Conservation (phyloP, 805 yeast species). For the Candida cerambycidarum region DNA sequence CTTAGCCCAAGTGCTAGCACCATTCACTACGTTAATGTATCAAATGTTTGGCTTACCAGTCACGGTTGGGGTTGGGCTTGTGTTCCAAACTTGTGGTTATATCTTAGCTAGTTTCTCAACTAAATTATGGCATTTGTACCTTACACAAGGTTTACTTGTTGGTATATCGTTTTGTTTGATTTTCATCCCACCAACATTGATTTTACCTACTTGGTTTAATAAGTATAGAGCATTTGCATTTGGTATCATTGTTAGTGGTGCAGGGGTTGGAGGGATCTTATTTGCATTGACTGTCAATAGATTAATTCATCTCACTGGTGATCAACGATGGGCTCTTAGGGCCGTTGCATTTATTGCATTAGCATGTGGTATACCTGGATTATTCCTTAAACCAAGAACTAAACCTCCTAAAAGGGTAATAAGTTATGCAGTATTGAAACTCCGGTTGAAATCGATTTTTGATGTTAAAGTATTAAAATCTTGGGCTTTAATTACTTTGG, state of each 20-base stretch:
- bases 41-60: conserved; percentile 50
- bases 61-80: conserved; percentile 47
- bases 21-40: conserved; percentile 50
- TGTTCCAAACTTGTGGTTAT: conserved; percentile 43
- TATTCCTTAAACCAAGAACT: conserved; percentile 48
- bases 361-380: conserved; percentile 34
- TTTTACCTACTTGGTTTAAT: conserved; percentile 51
- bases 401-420: conserved; percentile 23
- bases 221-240: conserved; percentile 45
- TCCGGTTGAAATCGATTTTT: conserved; percentile 34
- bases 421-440: conserved; percentile 18
- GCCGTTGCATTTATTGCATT: conserved; percentile 35
- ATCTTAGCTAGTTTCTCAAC: conserved; percentile 53
- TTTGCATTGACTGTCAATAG: conserved; percentile 44
- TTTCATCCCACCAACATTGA: conserved; percentile 43
- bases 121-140: conserved; percentile 49
- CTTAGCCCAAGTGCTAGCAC: conserved; percentile 56
- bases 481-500: conserved; percentile 22
- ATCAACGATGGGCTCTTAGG: conserved; percentile 46
- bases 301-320: conserved; percentile 42
- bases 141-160: conserved; percentile 52
- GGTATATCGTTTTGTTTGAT: conserved; percentile 49
- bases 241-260: conserved; percentile 49
- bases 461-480: conserved; percentile 27
- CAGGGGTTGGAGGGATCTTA: conserved; percentile 52